These are phyloP conservation scores for Cocos nucifera DNA, from an alignment of 176 grass and related monocot species.

Conservation along the genomic window DNA sequence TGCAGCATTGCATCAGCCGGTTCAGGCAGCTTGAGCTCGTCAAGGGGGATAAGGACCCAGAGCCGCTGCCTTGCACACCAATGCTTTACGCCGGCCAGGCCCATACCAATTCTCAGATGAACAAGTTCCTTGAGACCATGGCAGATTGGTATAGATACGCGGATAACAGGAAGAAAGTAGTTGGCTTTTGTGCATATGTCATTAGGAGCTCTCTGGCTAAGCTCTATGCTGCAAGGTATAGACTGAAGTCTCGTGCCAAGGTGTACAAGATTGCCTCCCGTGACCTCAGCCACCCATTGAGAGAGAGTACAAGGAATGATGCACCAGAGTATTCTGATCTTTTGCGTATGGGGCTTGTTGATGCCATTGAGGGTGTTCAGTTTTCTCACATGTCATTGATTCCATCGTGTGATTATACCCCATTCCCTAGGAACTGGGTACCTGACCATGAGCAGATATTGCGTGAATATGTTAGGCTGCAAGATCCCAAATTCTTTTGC, in stretches of 20 bases:
- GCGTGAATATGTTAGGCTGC: slow-evolving; percentile 79
- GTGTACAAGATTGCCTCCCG: slow-evolving; percentile 89
- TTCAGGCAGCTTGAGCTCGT: slow-evolving; percentile 93
- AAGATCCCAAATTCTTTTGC: slow-evolving; percentile 84
- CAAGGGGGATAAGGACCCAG: slow-evolving; percentile 82
- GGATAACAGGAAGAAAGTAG: slow-evolving; percentile 91
- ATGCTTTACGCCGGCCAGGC: slow-evolving; percentile 92
- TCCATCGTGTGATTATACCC: slow-evolving; percentile 88
- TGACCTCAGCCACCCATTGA: slow-evolving; percentile 79
- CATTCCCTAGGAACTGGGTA: slow-evolving; percentile 80
- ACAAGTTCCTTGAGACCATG: slow-evolving; percentile 97
- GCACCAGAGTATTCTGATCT: slow-evolving; percentile 94
- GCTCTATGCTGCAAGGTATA: slow-evolving; percentile 85
- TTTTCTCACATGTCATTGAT: slow-evolving; percentile 79
- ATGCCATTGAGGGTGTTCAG: slow-evolving; percentile 86
- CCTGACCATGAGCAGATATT: slow-evolving; percentile 73
- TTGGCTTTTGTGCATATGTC: slow-evolving; percentile 87
- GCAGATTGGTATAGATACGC: slow-evolving; percentile 91
- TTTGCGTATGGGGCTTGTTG: slow-evolving; percentile 83
- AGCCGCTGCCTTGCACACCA: slow-evolving; percentile 63
- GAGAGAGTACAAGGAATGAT: slow-evolving; percentile 70
- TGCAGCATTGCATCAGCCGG: slow-evolving; percentile 69
- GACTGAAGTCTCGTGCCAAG: slow-evolving; percentile 88
- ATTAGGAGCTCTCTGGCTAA: slow-evolving; percentile 84
- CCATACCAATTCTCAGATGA: slow-evolving; percentile 97